Evolutionary conservation across 106 monocot species (phyloP).

Genomic region (Phalaenopsis equestris): DNA sequence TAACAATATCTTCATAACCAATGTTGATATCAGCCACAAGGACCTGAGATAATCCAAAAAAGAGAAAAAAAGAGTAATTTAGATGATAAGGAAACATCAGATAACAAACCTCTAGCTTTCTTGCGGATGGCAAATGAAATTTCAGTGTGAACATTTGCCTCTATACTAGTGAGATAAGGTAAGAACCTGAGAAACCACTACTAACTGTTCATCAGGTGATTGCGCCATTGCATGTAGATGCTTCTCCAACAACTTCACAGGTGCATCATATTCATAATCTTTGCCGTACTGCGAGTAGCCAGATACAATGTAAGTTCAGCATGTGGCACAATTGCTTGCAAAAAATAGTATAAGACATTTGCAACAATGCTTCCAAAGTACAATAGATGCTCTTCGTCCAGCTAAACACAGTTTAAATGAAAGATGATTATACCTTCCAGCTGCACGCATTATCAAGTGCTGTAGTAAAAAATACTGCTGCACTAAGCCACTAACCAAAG

Average conservation of each 20-base stretch:
- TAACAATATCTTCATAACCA: slow-evolving; percentile 99
- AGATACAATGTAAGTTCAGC: background rate
- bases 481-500: background rate
- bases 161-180: slow-evolving; percentile 6
- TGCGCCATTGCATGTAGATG: slow-evolving; percentile 88
- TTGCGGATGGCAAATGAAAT: background rate
- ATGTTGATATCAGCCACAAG: slow-evolving; percentile 98
- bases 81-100: background rate
- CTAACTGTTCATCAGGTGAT: slow-evolving; percentile 85
- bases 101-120: background rate
- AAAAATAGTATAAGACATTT: background rate
- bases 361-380: background rate
- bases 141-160: background rate
- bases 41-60: slow-evolving; percentile 40
- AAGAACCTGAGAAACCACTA: slow-evolving; percentile 91
- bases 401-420: background rate
- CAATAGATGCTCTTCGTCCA: background rate
- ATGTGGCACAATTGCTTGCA: background rate
- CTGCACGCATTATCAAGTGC: background rate
- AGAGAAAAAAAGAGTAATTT: background rate
- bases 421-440: background rate
- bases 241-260: slow-evolving; percentile 95
- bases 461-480: too few relatives aligned
- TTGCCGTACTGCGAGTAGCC: slow-evolving; percentile 74
- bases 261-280: slow-evolving; percentile 95